Percentiles rank a stretch among this genome's conserved stretches.
phyloP scores from a whole-genome alignment of 352 stramenopile genomes.

The Phytophthora sp. region DNA sequence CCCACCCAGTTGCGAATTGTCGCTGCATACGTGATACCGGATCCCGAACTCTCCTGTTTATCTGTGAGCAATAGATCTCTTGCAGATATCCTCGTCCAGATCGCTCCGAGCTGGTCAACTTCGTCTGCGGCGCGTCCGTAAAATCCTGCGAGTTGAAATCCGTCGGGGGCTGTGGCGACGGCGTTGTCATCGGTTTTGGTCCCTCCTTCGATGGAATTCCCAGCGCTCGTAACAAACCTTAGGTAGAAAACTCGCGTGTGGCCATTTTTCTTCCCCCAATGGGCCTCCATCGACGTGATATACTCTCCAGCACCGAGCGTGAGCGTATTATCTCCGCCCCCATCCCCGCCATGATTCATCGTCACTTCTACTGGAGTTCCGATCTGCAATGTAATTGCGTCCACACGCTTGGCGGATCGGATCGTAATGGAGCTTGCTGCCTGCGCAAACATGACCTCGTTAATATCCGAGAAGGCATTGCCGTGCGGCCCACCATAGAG shows the following conservation, averaged over 20 bases:
- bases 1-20: conserved; percentile 37
- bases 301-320: conserved; percentile 29
- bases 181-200: conserved; percentile 26
- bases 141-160: conserved; percentile 30
- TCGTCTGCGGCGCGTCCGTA: conserved; percentile 30
- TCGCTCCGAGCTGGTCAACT: conserved; percentile 35
- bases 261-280: conserved; percentile 34
- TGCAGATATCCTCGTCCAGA: conserved; percentile 35
- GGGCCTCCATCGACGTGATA: conserved; percentile 32
- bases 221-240: conserved; percentile 26
- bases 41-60: conserved; percentile 1
- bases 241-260: conserved; percentile 35
- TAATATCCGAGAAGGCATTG: conserved; percentile 30
- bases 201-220: conserved; percentile 31
- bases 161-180: conserved; percentile 18
- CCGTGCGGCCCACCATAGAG: conserved; percentile 29
- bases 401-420: conserved; percentile 23
- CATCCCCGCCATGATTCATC: conserved; percentile 27
- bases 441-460: conserved; percentile 25
- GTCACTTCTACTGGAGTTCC: conserved; percentile 15
- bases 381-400: conserved; percentile 29
- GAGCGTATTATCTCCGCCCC: conserved; percentile 21
- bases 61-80: conserved; percentile 20
- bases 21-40: conserved; percentile 19
- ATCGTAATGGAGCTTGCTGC: conserved; percentile 24